A percentile compares a stretch with the other conserved stretches of the same genome.
These are phyloP conservation scores for Rhynchosporium agropyri DNA, from an alignment of 2,329 filamentous ascomycete species.

Conservation along the genomic window DNA sequence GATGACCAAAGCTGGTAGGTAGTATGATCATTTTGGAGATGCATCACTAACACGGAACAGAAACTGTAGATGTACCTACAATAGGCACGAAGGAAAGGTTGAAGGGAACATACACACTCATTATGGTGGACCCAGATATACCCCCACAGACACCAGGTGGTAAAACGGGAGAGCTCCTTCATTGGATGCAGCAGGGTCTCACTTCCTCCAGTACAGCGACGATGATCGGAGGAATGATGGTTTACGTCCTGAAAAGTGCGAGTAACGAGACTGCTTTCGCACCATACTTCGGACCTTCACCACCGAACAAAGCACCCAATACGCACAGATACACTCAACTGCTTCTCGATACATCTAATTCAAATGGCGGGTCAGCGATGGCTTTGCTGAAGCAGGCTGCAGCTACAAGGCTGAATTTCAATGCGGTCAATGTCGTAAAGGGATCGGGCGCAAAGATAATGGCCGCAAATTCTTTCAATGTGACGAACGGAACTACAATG, in stretches of 20 bases:
- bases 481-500: slow-evolving; percentile 29
- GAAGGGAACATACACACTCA: slow-evolving; percentile 36
- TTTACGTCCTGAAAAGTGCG: slow-evolving; percentile 34
- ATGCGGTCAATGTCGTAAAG: slow-evolving; percentile 28
- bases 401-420: slow-evolving; percentile 28
- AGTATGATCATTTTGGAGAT: too few species aligned
- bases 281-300: slow-evolving; percentile 34
- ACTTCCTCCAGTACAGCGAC: slow-evolving; percentile 31
- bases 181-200: slow-evolving; percentile 40
- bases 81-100: slow-evolving; percentile 33
- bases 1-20: slow-evolving; percentile 34
- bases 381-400: slow-evolving; percentile 21
- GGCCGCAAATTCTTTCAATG: slow-evolving; percentile 36
- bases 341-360: slow-evolving; percentile 35
- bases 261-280: slow-evolving; percentile 33
- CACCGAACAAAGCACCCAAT: slow-evolving; percentile 33
- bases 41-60: slow-evolving; percentile 13
- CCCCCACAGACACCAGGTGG: slow-evolving; percentile 30
- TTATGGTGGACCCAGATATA: slow-evolving; percentile 41
- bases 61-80: slow-evolving; percentile 30
- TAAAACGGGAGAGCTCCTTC: slow-evolving; percentile 36
- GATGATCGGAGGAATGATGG: slow-evolving; percentile 31
- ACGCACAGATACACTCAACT: slow-evolving; percentile 39
- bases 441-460: slow-evolving; percentile 27
- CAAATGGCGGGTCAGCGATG: slow-evolving; percentile 16